These are phyloP conservation scores for Lanmaoa pseudosensibilis DNA, from an alignment of 768 basidiomycete genomes.

Conservation along the genomic window DNA sequence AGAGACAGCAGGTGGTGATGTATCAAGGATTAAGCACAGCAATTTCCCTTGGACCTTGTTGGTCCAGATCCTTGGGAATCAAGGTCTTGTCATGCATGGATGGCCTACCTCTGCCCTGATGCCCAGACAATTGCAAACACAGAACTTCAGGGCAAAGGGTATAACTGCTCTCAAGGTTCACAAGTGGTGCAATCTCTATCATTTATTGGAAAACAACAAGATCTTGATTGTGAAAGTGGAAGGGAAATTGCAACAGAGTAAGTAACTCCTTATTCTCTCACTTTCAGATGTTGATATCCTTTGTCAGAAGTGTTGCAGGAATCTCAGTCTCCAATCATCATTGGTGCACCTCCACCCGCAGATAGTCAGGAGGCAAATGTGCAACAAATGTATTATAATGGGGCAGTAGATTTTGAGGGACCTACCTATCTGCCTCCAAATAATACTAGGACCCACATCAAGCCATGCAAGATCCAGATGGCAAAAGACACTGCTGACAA, in stretches of 20 bases:
- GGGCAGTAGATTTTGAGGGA: neutral
- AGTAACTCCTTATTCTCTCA: neutral
- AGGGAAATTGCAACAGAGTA: neutral
- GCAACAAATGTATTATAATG: neutral
- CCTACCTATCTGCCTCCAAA: neutral
- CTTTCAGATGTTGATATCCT: neutral
- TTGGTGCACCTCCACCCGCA: neutral
- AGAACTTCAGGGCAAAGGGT: neutral
- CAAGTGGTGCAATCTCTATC: neutral
- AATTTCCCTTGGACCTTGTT: neutral
- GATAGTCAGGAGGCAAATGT: neutral
- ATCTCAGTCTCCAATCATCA: neutral
- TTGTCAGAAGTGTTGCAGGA: neutral
- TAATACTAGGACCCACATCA: neutral
- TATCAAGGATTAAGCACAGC: neutral
- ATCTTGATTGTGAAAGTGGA: neutral
- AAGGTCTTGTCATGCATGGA: slow-evolving; percentile 4
- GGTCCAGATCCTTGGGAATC: neutral
- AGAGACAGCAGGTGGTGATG: neutral
- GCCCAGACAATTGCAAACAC: neutral
- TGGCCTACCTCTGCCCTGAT: neutral
- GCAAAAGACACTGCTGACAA: neutral
- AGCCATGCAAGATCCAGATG: neutral
- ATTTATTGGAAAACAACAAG: slow-evolving; percentile 1
- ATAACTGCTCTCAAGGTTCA: slow-evolving; percentile 6